Evolutionary conservation across 768 basidiomycete genomes (phyloP), one percentile per base, ranked within the genome.

Genomic region (Leccinum truebloodii): DNA sequence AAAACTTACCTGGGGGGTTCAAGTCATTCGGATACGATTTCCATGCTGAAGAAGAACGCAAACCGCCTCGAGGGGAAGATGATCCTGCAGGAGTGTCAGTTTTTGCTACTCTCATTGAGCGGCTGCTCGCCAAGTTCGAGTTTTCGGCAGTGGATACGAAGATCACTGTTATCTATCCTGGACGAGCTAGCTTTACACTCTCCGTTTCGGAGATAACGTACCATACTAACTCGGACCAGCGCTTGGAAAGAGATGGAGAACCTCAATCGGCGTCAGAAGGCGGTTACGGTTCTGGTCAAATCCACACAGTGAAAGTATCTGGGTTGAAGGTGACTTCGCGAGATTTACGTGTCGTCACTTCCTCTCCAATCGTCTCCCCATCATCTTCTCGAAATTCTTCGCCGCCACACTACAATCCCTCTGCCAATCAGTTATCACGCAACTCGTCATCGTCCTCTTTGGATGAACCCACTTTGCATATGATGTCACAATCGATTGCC

Each of bases 11-110:
- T 13, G 90, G 92, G 30, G 85, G 86, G 16, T 77, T 93, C 46
- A 79, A 84, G 67, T 78, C 82, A n/a, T 86, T 85, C 60, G 71
- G 78, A 30, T 65, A 77, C 41, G 56, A 57, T 53, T 10, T 18
- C 24, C 60, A 51, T 30, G 20, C 57, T 10, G 83, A 84, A 54
- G 80, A 79, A 46, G 69, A 72, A 18, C 68, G 68, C 26, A 64
- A 63, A 56, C 65, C 50, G 4, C 26, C 59, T 3, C 72, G 73
- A 55, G 55, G 71, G 22, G 87, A 89, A 53, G 68, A 74, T 28
- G 88, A 92, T 63, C 87, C 89, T 46, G 81, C 82, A 30, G 93
- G 91, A 18, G 86, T 94, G 26, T 91, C 91, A 16, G 77, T 95
- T 53, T 89, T 95, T 71, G 86, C 94, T 30, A 83, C 83, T 52